These are phyloP conservation scores for Magnaporthiopsis incrustans DNA, from an alignment of 2,329 filamentous ascomycete genomes.

Conservation along the genomic window DNA sequence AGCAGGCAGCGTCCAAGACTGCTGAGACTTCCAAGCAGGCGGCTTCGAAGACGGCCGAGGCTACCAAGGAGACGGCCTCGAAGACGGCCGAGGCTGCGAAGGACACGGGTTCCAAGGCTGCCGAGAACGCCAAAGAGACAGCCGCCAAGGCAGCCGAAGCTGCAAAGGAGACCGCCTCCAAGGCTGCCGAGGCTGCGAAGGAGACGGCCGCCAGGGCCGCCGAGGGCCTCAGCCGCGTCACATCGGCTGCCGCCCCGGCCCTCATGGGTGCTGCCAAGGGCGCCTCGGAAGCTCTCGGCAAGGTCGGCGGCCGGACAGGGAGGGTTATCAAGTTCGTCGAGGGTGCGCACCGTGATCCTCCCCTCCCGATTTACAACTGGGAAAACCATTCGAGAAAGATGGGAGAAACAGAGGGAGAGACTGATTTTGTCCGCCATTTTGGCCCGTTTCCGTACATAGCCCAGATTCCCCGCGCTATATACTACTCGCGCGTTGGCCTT, in stretches of 20 bases:
- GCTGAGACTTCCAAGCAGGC: slow-evolving; percentile 35
- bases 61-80: slow-evolving; percentile 26
- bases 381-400: too few species aligned
- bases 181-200: slow-evolving; percentile 34
- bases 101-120: slow-evolving; percentile 31
- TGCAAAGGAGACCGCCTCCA: slow-evolving; percentile 35
- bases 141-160: slow-evolving; percentile 32
- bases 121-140: slow-evolving; percentile 26
- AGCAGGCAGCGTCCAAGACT: slow-evolving; percentile 32
- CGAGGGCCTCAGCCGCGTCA: slow-evolving; percentile 75
- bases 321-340: slow-evolving; percentile 72
- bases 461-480: slow-evolving; percentile 76
- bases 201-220: slow-evolving; percentile 58
- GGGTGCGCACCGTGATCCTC: slow-evolving; percentile 53
- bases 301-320: slow-evolving; percentile 77
- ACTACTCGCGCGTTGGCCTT: slow-evolving; percentile 83
- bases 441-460: slow-evolving; percentile 38
- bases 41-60: slow-evolving; percentile 32
- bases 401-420: too few species aligned
- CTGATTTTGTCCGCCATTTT: neutral
- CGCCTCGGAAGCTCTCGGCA: slow-evolving; percentile 57
- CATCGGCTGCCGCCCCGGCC: slow-evolving; percentile 70
- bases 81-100: slow-evolving; percentile 28
- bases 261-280: slow-evolving; percentile 65
- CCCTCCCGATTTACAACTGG: neutral